Evolutionary conservation across 352 stramenopile genomes (phyloP).

Genomic region (Pythium vanterpoolii): DNA sequence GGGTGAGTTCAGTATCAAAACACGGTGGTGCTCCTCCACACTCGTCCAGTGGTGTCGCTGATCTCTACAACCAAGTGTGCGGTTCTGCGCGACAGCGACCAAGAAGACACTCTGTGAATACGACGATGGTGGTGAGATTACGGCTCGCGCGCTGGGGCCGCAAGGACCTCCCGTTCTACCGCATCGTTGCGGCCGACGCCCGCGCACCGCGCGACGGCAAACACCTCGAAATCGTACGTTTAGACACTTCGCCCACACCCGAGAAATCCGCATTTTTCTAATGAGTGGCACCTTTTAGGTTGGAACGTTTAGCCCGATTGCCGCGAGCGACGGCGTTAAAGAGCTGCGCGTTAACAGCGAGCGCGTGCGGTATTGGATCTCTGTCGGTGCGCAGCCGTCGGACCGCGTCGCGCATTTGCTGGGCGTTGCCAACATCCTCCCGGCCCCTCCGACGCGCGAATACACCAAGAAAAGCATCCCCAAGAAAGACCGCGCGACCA

Average conservation of each 20-base stretch:
- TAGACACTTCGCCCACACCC: no score
- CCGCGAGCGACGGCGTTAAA: slow-evolving; percentile 79
- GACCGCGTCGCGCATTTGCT: slow-evolving; percentile 80
- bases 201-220: slow-evolving; percentile 80
- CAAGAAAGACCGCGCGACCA: slow-evolving; percentile 76
- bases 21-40: neutral
- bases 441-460: slow-evolving; percentile 77
- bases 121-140: slow-evolving; percentile 82
- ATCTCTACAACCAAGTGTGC: slow-evolving; percentile 1
- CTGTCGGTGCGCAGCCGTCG: slow-evolving; percentile 81
- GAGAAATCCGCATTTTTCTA: no score
- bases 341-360: slow-evolving; percentile 86
- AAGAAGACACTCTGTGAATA: neutral
- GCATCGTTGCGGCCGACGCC: slow-evolving; percentile 83
- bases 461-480: slow-evolving; percentile 84
- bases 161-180: slow-evolving; percentile 88
- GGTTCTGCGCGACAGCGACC: neutral
- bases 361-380: slow-evolving; percentile 86
- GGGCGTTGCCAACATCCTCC: slow-evolving; percentile 78
- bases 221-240: slow-evolving; percentile 83
- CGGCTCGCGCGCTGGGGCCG: slow-evolving; percentile 81
- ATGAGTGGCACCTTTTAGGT: slow-evolving; percentile 32
- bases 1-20: slow-evolving; percentile 3
- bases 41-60: slow-evolving; percentile 13
- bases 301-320: slow-evolving; percentile 87